A percentile compares a stretch with the other conserved stretches of the same genome.
phyloP scores from a whole-genome alignment of 2,329 filamentous ascomycete genomes.

The Sclerotinia glacialis region DNA sequence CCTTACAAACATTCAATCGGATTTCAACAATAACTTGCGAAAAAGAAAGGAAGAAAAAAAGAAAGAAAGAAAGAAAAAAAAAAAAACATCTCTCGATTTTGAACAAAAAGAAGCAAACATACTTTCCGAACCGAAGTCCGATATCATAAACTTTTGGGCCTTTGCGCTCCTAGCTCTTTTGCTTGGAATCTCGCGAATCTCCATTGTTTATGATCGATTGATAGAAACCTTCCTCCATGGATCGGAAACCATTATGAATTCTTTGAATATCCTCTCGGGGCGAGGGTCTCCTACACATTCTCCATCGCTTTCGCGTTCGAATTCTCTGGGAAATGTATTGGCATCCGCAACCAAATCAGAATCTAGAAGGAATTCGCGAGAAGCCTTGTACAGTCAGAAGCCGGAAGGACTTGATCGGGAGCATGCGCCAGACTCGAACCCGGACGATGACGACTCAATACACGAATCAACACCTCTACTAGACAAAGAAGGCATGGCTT shows the following conservation, averaged over 20 bases:
- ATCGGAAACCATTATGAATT: conserved; percentile 78
- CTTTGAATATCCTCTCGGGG: conserved; percentile 87
- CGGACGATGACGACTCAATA: conserved; percentile 33
- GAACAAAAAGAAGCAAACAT: conserved; percentile 5
- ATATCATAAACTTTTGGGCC: conserved; percentile 17
- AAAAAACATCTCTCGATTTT: background rate
- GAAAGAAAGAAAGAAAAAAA: too few relatives aligned
- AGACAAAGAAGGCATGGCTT: conserved; percentile 39
- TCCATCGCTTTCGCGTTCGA: conserved; percentile 56
- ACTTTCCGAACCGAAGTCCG: conserved; percentile 5
- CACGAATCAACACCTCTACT: conserved; percentile 72
- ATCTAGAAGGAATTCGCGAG: conserved; percentile 38
- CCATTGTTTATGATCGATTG: conserved; percentile 18
- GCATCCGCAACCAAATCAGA: conserved; percentile 30
- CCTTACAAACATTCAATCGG: conserved; percentile 2
- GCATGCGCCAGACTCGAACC: conserved; percentile 42
- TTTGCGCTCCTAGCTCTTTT: conserved; percentile 19
- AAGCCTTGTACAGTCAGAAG: conserved; percentile 44
- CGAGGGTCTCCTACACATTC: conserved; percentile 66
- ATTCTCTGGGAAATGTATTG: conserved; percentile 51
- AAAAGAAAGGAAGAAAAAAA: too few relatives aligned
- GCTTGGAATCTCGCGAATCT: conserved; percentile 4
- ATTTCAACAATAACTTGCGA: background rate
- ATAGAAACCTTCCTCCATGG: conserved; percentile 44
- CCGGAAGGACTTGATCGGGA: conserved; percentile 35